Evolutionary conservation across 352 stramenopile species (phyloP).

Genomic region (Globisporangium lucens): DNA sequence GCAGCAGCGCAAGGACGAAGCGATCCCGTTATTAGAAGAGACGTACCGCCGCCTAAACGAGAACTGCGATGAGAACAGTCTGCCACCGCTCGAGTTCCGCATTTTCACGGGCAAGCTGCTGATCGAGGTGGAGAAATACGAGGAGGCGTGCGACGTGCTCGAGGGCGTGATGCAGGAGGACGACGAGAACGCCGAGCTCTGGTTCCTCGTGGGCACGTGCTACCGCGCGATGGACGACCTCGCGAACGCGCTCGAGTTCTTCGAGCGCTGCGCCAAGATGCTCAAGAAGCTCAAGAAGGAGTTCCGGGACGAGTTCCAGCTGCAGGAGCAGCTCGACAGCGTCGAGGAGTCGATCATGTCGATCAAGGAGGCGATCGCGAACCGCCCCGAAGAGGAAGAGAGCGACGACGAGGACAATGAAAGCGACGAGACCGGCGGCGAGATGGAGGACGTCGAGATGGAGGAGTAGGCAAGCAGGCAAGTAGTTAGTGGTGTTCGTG

Average conservation of each 20-base stretch:
- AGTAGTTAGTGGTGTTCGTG: slow-evolving; percentile 1
- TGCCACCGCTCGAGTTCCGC: slow-evolving; percentile 85
- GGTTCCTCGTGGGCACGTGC: slow-evolving; percentile 87
- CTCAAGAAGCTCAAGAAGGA: slow-evolving; percentile 81
- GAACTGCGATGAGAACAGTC: slow-evolving; percentile 59
- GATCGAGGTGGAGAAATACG: slow-evolving; percentile 84
- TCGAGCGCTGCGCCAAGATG: slow-evolving; percentile 76
- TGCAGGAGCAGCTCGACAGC: slow-evolving; percentile 78
- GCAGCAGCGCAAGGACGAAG: slow-evolving; percentile 90
- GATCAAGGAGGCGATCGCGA: slow-evolving; percentile 56
- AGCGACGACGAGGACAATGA: slow-evolving; percentile 42
- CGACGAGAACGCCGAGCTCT: slow-evolving; percentile 88
- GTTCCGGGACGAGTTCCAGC: slow-evolving; percentile 63
- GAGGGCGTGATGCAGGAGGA: slow-evolving; percentile 89
- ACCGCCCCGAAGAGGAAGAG: slow-evolving; percentile 41
- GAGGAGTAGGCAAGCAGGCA: slow-evolving; percentile 40
- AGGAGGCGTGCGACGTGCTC: slow-evolving; percentile 76
- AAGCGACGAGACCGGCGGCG: slow-evolving; percentile 28
- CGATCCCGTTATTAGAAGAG: slow-evolving; percentile 87
- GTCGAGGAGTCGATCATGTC: slow-evolving; percentile 60
- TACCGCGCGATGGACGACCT: slow-evolving; percentile 86
- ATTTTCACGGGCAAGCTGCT: slow-evolving; percentile 80
- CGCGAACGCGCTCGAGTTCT: slow-evolving; percentile 80
- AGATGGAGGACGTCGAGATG: slow-evolving; percentile 79
- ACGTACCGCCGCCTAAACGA: slow-evolving; percentile 89